Evolutionary conservation across 2,329 filamentous ascomycete genomes (phyloP).

Genomic region (Botryotinia convoluta): DNA sequence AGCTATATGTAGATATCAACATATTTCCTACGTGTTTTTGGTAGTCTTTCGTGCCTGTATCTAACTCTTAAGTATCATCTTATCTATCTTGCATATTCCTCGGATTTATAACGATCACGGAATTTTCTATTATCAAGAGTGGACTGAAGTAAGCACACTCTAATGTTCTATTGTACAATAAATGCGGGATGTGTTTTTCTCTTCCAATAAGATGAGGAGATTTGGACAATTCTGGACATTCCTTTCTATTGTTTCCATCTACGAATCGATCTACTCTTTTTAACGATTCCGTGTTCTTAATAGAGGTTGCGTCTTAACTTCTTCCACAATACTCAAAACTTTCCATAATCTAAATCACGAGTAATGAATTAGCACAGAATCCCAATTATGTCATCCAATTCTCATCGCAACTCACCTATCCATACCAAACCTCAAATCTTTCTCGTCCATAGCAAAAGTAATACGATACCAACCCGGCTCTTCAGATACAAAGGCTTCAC

Average conservation of each 20-base stretch:
- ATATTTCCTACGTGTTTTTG: neutral
- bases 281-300: too few species aligned
- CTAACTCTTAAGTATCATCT: neutral
- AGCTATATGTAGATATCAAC: neutral
- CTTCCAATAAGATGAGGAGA: neutral
- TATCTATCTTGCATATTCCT: neutral
- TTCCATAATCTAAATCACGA: neutral
- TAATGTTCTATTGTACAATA: too few species aligned
- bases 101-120: neutral
- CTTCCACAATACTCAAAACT: neutral
- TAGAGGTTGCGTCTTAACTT: neutral
- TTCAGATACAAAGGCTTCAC: slow-evolving; percentile 22
- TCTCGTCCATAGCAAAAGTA: slow-evolving; percentile 21
- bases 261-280: neutral
- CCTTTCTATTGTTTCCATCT: neutral
- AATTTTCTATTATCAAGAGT: neutral
- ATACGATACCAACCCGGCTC: slow-evolving; percentile 22
- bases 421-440: slow-evolving; percentile 23
- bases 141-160: neutral
- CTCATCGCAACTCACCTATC: slow-evolving; percentile 11
- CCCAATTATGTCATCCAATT: neutral
- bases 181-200: neutral
- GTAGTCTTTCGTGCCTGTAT: too few species aligned
- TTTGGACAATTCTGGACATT: neutral
- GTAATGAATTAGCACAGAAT: neutral